Percentiles rank a stretch among this genome's conserved stretches.
Evolutionary conservation across 192 early-diverging fungal genomes (phyloP).

Genomic region (Anaeromyces robustus): DNA sequence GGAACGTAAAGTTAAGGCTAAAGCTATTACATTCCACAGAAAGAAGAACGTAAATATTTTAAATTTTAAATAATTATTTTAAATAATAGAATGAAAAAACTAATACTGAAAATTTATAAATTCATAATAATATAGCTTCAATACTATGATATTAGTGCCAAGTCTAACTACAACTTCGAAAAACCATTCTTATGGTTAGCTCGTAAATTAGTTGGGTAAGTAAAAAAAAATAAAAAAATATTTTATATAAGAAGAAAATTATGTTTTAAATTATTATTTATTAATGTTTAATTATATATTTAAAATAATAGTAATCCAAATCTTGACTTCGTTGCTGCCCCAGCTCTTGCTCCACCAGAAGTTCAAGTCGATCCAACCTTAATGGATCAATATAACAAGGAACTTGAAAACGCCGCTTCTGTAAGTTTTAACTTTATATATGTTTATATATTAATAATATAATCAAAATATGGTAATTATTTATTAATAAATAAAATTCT

Average conservation of each 20-base stretch:
- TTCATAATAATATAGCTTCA: slow-evolving; percentile 61
- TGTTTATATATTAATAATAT: background rate
- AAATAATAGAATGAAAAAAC: background rate
- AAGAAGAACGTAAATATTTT: slow-evolving; percentile 53
- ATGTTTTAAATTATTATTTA: no score
- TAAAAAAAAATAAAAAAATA: background rate
- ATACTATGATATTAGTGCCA: slow-evolving; percentile 99
- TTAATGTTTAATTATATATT: background rate
- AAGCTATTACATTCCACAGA: slow-evolving; percentile 99
- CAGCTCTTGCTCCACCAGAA: slow-evolving; percentile 91
- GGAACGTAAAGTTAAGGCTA: slow-evolving; percentile 99
- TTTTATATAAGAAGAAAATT: no score
- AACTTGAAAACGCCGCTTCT: slow-evolving; percentile 60
- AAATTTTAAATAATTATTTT: no score
- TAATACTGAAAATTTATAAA: slow-evolving; percentile 35
- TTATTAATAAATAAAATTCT: slow-evolving; percentile 7
- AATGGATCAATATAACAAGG: slow-evolving; percentile 62
- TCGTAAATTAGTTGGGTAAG: slow-evolving; percentile 76
- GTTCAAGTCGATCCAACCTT: slow-evolving; percentile 63
- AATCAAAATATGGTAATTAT: background rate
- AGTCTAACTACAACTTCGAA: slow-evolving; percentile 99
- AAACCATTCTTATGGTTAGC: slow-evolving; percentile 99
- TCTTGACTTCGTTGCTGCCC: slow-evolving; percentile 93
- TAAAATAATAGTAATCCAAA: slow-evolving; percentile 51
- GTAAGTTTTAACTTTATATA: slow-evolving; percentile 8